Evolutionary conservation across 2,329 filamentous ascomycete species (phyloP), one percentile per base, ranked within the genome.

Genomic region (Colletotrichum salicis): DNA sequence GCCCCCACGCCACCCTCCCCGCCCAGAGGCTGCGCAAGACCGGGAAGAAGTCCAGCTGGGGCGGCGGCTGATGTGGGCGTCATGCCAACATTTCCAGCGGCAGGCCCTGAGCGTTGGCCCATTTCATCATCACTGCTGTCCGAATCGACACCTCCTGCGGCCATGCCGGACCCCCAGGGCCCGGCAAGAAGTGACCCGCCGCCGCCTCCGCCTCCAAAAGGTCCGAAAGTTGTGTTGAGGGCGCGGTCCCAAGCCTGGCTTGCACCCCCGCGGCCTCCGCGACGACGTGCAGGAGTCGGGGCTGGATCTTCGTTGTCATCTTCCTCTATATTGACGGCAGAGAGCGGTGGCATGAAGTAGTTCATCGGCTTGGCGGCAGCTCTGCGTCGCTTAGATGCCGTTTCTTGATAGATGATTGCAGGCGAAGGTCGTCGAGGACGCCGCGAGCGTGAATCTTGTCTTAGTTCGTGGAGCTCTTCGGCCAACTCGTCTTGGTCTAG

Each of bases 41-140:
- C 80, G 13, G 82, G 81, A 51, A 88, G 80, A 60, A 88, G 75
- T 5, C 85, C 85, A 22, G 83, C 83, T 33, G 85, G 82, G 29
- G 82, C 79, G 5, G 84, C 84, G 2, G 84, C 85, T 41, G 87
- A 83, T 1, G 87, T 89, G 4, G 88, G 88, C 1, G 88, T 90
- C 86, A 89, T 87, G 71, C 88, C 88, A 1, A 94, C 85, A 71
- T 91, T 88, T 57, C 80, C 82, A 55, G 84, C 81, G 72, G 81
- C 76, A 48, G 41, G 41, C 41, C 78, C 84, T 8, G 87, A 89
- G 71, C 92, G 89, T 74, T 91, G 90, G 74, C 89, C 87, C 82
- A 90, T 90, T 78, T 99, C 96, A 76, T 99, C 96, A 77, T 99
- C 96, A 80, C 96, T 99, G 81, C 95, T 98, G 79, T 99, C 96